Percentiles rank a stretch among this genome's conserved stretches.
Conservation (phyloP, 2,329 filamentous ascomycete species). For the Talaromyces sp. region DNA sequence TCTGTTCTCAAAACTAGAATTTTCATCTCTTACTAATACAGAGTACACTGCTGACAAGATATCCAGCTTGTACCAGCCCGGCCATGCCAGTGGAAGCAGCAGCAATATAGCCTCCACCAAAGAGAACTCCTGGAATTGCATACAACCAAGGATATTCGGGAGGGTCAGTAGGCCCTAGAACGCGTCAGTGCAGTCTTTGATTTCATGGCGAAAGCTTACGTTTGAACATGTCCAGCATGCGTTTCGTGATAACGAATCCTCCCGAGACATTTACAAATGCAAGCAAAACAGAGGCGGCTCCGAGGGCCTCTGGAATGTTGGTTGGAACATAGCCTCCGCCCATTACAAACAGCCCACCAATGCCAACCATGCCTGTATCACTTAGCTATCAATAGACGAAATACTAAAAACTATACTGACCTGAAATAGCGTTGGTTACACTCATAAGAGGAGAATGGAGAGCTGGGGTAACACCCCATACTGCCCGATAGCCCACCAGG, state of each 20-base stretch:
- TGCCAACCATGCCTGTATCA: conserved; percentile 66
- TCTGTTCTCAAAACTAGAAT: not conserved
- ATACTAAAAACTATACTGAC: conserved; percentile 28
- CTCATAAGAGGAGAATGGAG: conserved; percentile 88
- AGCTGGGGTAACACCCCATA: conserved; percentile 80
- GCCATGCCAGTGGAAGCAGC: conserved; percentile 76
- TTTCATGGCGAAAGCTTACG: conserved; percentile 39
- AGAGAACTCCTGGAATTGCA: conserved; percentile 68
- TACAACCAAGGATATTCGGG: conserved; percentile 87
- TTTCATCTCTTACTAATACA: conserved; percentile 58
- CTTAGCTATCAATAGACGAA: not conserved
- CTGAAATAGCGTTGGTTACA: conserved; percentile 87
- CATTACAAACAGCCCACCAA: conserved; percentile 84
- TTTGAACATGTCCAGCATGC: conserved; percentile 91
- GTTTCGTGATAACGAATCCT: conserved; percentile 85
- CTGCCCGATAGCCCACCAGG: conserved; percentile 79
- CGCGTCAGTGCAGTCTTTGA: not conserved
- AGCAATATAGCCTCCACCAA: conserved; percentile 74
- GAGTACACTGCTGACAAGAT: conserved; percentile 75
- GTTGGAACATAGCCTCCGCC: conserved; percentile 73
- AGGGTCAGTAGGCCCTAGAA: conserved; percentile 67
- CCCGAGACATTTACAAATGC: conserved; percentile 86
- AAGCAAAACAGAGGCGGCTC: conserved; percentile 72
- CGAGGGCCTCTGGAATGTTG: conserved; percentile 73
- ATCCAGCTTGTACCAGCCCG: conserved; percentile 80